Percentiles rank a stretch among this genome's conserved stretches.
Evolutionary conservation across 2,329 filamentous ascomycete species (phyloP).

Genomic region (Cadophora gregata): DNA sequence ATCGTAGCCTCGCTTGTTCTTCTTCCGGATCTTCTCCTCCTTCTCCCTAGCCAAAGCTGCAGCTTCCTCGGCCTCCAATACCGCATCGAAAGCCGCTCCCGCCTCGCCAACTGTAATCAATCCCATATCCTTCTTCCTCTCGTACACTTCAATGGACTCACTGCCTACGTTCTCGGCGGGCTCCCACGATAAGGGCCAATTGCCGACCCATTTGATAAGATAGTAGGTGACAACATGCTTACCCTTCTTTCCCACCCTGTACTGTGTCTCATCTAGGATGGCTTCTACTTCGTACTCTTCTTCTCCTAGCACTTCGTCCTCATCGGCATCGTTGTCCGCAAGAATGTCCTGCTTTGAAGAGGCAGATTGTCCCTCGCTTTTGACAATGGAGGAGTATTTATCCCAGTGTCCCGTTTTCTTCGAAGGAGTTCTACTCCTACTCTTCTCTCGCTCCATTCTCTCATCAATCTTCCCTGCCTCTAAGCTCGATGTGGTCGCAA

Average conservation of each 20-base stretch:
- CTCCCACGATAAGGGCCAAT: conserved; percentile 36
- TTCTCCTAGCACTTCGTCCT: conserved; percentile 17
- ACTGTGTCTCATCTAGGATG: conserved; percentile 34
- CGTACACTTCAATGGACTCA: conserved; percentile 25
- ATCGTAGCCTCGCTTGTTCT: neutral
- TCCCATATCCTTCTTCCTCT: conserved; percentile 20
- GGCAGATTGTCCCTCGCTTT: neutral
- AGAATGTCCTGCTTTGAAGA: neutral
- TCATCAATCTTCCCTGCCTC: conserved; percentile 27
- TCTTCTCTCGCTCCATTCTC: conserved; percentile 19
- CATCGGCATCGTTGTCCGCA: conserved; percentile 20
- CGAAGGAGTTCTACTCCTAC: conserved; percentile 1
- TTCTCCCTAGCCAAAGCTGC: conserved; percentile 1
- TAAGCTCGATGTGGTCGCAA: conserved; percentile 30
- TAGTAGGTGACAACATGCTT: conserved; percentile 31
- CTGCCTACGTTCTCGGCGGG: conserved; percentile 34
- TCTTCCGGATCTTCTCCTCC: neutral
- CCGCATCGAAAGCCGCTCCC: conserved; percentile 12
- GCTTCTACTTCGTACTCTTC: conserved; percentile 33
- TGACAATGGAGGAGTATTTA: conserved; percentile 6
- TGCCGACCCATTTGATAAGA: conserved; percentile 37
- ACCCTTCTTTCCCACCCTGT: conserved; percentile 22
- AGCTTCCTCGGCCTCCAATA: conserved; percentile 6
- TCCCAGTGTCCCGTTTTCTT: conserved; percentile 4
- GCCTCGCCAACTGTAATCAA: neutral